Percentiles rank a stretch among this genome's conserved stretches.
These are phyloP conservation scores for Solanum raphanifolium DNA, from an alignment of 257 asterid species.

Conservation along the genomic window DNA sequence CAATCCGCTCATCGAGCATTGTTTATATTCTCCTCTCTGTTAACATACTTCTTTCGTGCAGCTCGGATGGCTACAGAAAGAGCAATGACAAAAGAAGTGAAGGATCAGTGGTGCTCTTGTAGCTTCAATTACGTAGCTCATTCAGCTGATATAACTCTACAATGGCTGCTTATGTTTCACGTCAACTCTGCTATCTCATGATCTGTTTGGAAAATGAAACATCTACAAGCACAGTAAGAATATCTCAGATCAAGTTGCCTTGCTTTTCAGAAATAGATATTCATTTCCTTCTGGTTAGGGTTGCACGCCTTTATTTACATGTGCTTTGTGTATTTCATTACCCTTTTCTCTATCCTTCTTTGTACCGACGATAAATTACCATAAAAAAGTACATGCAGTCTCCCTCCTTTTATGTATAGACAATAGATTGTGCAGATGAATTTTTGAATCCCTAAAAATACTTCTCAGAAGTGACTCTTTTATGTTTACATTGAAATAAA, in stretches of 20 bases:
- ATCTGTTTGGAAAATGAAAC: neutral
- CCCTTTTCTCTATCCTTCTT: neutral
- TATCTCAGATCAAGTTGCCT: neutral
- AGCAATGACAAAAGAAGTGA: slow-evolving; percentile 5
- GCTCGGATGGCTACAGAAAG: slow-evolving; percentile 26
- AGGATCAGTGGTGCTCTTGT: neutral
- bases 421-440: neutral
- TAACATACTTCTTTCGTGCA: neutral
- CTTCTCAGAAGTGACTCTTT: neutral
- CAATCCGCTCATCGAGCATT: neutral
- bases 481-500: neutral
- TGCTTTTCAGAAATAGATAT: neutral
- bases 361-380: neutral
- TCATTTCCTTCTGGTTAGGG: neutral
- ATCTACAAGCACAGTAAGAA: neutral
- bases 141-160: neutral
- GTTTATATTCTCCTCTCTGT: neutral
- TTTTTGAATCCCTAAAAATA: neutral
- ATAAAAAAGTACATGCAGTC: neutral
- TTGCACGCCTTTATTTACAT: neutral
- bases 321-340: neutral
- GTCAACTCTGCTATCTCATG: neutral
- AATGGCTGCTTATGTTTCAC: neutral
- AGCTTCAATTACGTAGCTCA: neutral
- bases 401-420: neutral